phyloP scores from a whole-genome alignment of 164 flowering plant genomes.

The Dillenia suffruticosa region DNA sequence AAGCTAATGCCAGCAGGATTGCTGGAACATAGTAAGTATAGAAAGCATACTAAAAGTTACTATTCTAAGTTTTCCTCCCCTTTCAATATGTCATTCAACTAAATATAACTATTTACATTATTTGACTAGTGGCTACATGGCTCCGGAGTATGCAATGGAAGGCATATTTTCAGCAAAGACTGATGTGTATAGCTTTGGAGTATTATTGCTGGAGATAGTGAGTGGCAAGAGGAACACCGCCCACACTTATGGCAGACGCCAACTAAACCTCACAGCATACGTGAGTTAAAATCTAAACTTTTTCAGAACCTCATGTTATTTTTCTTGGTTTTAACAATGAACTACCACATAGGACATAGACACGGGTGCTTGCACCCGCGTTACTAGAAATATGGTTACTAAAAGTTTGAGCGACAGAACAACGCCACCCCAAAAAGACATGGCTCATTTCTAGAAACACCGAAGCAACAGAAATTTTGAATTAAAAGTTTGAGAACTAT shows the following conservation, averaged over 20 bases:
- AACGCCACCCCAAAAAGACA: no score
- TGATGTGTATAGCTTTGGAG: conserved; percentile 1
- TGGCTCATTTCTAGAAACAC: no score
- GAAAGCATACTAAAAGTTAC: neutral
- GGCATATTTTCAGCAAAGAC: neutral
- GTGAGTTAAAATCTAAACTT: neutral
- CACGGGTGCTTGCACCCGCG: no score
- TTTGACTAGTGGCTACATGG: neutral
- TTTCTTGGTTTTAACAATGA: no score
- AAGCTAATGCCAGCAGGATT: conserved; percentile 10
- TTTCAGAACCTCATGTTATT: no score
- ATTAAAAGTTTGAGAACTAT: neutral
- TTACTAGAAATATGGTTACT: no score
- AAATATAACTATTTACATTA: neutral
- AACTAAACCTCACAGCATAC: neutral
- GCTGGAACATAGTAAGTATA: conserved; percentile 22
- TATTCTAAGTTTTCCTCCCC: no score
- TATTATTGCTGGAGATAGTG: neutral
- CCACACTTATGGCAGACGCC: neutral
- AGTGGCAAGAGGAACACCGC: neutral
- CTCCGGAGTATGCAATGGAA: neutral
- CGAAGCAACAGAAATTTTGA: no score
- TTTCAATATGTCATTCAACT: no score
- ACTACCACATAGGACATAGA: no score
- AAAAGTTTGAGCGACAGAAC: no score